Evolutionary conservation across 2,329 filamentous ascomycete genomes (phyloP).

Genomic region (Colletotrichum liriopes): DNA sequence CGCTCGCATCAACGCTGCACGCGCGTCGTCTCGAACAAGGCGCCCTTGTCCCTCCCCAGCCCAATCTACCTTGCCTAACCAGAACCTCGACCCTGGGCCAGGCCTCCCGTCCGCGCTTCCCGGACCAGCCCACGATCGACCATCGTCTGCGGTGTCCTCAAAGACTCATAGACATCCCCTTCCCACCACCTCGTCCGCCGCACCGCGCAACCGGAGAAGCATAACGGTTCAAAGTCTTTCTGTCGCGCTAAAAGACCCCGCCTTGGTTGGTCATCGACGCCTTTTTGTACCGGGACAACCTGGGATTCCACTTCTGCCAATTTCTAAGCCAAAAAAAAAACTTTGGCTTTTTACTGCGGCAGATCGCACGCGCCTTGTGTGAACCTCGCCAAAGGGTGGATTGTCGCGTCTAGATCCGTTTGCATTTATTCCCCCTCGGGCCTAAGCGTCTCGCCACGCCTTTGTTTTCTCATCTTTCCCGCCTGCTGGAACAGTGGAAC

Average conservation of each 20-base stretch:
- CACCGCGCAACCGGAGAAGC: slow-evolving; percentile 5
- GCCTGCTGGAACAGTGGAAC: slow-evolving; percentile 6
- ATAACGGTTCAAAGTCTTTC: background rate
- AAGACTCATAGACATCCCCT: slow-evolving; percentile 8
- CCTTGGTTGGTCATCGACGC: slow-evolving; percentile 35
- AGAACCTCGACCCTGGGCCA: slow-evolving; percentile 19
- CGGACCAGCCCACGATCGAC: slow-evolving; percentile 34
- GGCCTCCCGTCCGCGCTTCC: slow-evolving; percentile 39
- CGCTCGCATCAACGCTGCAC: slow-evolving; percentile 26
- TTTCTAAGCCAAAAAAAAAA: slow-evolving; percentile 37
- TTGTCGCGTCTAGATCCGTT: slow-evolving; percentile 20
- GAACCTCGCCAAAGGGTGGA: slow-evolving; percentile 27
- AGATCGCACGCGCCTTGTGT: slow-evolving; percentile 18
- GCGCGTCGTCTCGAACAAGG: slow-evolving; percentile 30
- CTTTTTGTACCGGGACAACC: slow-evolving; percentile 10
- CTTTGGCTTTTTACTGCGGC: slow-evolving; percentile 14
- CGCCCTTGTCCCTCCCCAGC: slow-evolving; percentile 22
- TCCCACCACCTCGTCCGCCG: slow-evolving; percentile 7
- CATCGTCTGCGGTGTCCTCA: slow-evolving; percentile 5
- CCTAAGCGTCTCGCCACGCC: slow-evolving; percentile 16
- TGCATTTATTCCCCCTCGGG: slow-evolving; percentile 31
- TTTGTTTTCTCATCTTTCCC: slow-evolving; percentile 1
- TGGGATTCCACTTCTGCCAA: slow-evolving; percentile 28
- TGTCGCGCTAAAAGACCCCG: slow-evolving; percentile 6
- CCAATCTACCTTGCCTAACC: slow-evolving; percentile 5